phyloP scores from a whole-genome alignment of 2,329 filamentous ascomycete genomes.

The Diplodia intermedia region DNA sequence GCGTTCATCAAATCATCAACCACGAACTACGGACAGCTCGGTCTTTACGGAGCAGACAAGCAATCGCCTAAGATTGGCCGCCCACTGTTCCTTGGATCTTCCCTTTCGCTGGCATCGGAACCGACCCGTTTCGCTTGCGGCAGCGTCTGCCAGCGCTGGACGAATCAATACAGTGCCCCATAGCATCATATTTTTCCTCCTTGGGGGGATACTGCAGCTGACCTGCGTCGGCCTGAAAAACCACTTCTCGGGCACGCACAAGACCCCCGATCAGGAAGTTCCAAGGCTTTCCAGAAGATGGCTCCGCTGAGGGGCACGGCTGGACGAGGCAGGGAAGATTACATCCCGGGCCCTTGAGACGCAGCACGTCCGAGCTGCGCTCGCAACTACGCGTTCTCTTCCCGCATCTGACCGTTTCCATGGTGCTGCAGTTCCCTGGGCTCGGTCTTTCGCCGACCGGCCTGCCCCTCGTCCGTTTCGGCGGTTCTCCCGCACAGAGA shows the following conservation, averaged over 20 bases:
- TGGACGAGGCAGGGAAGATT: constrained; percentile 5
- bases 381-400: neutral
- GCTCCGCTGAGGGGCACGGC: constrained; percentile 2
- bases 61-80: constrained; percentile 1
- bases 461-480: constrained; percentile 21
- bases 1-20: constrained; percentile 8
- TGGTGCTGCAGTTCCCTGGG: neutral
- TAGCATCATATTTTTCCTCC: constrained; percentile 12
- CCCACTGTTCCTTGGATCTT: constrained; percentile 1
- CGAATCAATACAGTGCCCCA: constrained; percentile 18
- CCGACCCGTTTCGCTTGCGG: neutral
- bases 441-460: constrained; percentile 35
- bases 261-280: constrained; percentile 9
- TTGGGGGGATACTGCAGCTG: constrained; percentile 13
- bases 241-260: constrained; percentile 1
- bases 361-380: neutral
- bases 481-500: neutral
- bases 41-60: constrained; percentile 10
- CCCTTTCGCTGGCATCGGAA: constrained; percentile 9
- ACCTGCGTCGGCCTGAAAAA: constrained; percentile 8
- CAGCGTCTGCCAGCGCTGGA: neutral
- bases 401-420: neutral
- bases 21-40: constrained; percentile 16
- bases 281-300: constrained; percentile 14
- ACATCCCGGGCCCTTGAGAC: constrained; percentile 5